These are phyloP conservation scores for Durio zibethinus DNA, from an alignment of 345 rosid species.

Conservation along the genomic window DNA sequence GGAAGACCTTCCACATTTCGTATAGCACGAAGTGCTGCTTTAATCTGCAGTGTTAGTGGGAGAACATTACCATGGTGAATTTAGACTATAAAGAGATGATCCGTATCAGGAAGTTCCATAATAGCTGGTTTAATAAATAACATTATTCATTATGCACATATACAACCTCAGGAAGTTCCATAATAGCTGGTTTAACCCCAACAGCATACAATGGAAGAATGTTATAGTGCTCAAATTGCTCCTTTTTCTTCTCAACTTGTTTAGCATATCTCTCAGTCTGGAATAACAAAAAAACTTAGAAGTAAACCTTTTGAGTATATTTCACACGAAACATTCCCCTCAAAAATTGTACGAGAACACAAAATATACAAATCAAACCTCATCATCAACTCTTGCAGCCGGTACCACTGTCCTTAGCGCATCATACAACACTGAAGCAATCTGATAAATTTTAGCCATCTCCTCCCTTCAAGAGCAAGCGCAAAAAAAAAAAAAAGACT, in stretches of 20 bases:
- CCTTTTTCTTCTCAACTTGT: conserved; percentile 64
- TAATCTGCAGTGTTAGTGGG: conserved; percentile 48
- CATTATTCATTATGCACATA: conserved; percentile 12
- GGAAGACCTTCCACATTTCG: conserved; percentile 66
- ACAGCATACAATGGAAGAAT: conserved; percentile 74
- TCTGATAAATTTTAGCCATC: conserved; percentile 80
- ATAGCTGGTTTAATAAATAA: too few relatives aligned
- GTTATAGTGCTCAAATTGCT: conserved; percentile 61
- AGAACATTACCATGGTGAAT: conserved; percentile 12
- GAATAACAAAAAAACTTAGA: conserved; percentile 21
- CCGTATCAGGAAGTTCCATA: not conserved
- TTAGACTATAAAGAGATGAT: conserved; percentile 2
- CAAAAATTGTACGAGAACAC: conserved; percentile 5
- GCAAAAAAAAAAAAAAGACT: conserved; percentile 17
- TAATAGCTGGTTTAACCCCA: conserved; percentile 64
- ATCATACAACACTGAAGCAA: conserved; percentile 86
- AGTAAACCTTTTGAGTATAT: conserved; percentile 18
- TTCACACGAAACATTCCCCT: conserved; percentile 8
- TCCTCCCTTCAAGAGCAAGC: conserved; percentile 66
- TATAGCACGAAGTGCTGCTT: conserved; percentile 69
- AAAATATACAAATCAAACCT: conserved; percentile 44
- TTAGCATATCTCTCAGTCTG: conserved; percentile 58
- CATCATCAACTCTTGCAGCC: conserved; percentile 38
- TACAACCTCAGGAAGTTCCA: conserved; percentile 92
- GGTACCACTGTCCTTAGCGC: conserved; percentile 67